phyloP scores from a whole-genome alignment of 805 yeast species.

The Candida nanaspora region DNA sequence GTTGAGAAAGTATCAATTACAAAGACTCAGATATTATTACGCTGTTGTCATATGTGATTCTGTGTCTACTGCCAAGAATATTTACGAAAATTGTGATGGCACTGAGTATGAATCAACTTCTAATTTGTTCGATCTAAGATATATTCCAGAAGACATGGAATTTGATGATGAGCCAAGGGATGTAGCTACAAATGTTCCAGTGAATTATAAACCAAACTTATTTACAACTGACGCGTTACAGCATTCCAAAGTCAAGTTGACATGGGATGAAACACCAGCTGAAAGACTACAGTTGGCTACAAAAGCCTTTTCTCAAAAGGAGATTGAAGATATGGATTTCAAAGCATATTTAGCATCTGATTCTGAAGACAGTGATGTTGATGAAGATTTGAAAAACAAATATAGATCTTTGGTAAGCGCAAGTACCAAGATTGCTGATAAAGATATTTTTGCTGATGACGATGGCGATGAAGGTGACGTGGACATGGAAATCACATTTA shows the following conservation, averaged over 20 bases:
- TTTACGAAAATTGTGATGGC: constrained; percentile 87
- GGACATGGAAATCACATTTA: constrained; percentile 94
- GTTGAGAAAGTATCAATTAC: constrained; percentile 84
- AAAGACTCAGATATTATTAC: constrained; percentile 85
- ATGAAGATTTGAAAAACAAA: constrained; percentile 40
- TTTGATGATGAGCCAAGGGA: constrained; percentile 79
- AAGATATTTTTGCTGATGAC: constrained; percentile 6
- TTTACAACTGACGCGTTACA: constrained; percentile 95
- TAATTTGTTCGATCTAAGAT: constrained; percentile 85
- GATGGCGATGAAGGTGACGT: constrained; percentile 41
- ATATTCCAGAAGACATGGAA: constrained; percentile 87
- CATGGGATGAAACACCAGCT: constrained; percentile 98
- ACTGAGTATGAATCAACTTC: constrained; percentile 95
- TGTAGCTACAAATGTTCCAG: constrained; percentile 62
- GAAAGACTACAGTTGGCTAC: constrained; percentile 73
- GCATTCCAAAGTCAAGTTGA: constrained; percentile 90
- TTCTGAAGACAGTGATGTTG: constrained; percentile 49
- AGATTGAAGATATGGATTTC: constrained; percentile 85
- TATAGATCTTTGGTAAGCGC: constrained; percentile 48
- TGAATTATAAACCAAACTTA: constrained; percentile 66
- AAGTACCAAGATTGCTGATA: constrained; percentile 13
- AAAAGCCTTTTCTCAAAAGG: constrained; percentile 80
- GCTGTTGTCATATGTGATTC: constrained; percentile 85
- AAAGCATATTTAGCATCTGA: constrained; percentile 86
- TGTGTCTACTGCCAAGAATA: constrained; percentile 58